Conservation (phyloP, 1,284 basidiomycete genomes). For the Anthracocystis walkeri region DNA sequence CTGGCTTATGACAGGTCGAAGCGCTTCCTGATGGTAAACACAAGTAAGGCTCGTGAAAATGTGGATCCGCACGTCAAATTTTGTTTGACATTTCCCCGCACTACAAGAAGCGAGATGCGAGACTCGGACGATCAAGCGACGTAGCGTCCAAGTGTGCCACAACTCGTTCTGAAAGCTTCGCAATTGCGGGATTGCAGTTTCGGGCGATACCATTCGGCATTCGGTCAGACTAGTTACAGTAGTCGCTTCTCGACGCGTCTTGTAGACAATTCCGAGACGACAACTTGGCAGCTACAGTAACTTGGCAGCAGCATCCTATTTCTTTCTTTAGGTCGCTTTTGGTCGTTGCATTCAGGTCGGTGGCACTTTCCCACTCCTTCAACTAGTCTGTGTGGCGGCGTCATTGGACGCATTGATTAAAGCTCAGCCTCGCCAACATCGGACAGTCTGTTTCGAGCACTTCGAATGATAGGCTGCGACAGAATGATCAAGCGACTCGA, state of each 20-base stretch:
- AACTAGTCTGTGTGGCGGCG: not conserved
- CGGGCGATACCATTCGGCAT: too few species aligned
- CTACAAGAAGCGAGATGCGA: too few species aligned
- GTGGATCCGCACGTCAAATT: too few species aligned
- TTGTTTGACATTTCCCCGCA: too few species aligned
- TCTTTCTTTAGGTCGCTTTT: not conserved
- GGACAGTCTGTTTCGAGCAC: not conserved
- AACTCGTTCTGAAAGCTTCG: not conserved
- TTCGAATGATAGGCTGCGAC: not conserved
- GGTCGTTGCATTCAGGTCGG: not conserved
- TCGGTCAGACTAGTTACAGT: too few species aligned
- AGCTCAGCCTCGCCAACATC: constrained; percentile 1
- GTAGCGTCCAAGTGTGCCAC: too few species aligned
- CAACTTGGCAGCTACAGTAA: not conserved
- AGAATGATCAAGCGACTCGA: not conserved
- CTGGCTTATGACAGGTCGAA: too few species aligned
- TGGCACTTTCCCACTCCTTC: not conserved
- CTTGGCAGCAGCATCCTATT: not conserved
- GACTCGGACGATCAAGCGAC: too few species aligned
- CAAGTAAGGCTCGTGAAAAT: too few species aligned
- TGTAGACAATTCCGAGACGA: not conserved
- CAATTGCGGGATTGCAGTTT: not conserved
- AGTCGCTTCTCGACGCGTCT: not conserved
- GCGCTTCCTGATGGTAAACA: too few species aligned
- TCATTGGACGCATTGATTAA: not conserved